Conservation (phyloP, 1,284 basidiomycete species). For the Ustilago loliicola region DNA sequence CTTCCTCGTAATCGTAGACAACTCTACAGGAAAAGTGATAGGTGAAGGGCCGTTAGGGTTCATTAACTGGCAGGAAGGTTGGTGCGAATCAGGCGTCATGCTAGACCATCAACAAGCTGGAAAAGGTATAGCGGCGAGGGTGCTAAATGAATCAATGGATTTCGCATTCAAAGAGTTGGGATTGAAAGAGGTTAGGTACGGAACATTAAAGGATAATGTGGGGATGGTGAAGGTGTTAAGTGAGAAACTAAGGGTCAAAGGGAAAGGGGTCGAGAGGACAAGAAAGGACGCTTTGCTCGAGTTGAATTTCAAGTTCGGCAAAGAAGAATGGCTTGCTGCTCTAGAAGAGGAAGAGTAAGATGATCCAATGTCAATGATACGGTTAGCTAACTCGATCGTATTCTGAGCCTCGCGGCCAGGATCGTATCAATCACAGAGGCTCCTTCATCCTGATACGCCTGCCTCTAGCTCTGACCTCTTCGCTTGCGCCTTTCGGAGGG, state of each 20-base stretch:
- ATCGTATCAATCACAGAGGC: too few relatives aligned
- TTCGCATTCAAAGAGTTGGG: conserved; percentile 34
- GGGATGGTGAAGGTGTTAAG: conserved; percentile 32
- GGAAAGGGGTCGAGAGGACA: not conserved
- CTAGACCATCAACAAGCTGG: conserved; percentile 19
- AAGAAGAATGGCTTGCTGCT: conserved; percentile 23
- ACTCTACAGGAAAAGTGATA: conserved; percentile 13
- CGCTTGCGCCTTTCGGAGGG: too few relatives aligned
- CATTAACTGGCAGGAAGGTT: conserved; percentile 26
- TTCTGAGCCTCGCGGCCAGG: too few relatives aligned
- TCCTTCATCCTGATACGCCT: too few relatives aligned
- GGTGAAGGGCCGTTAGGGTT: conserved; percentile 38
- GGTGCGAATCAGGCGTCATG: conserved; percentile 36
- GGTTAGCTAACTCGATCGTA: too few relatives aligned
- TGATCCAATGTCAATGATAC: too few relatives aligned
- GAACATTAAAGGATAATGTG: conserved; percentile 30
- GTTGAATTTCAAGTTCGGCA: conserved; percentile 24
- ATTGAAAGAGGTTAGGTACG: conserved; percentile 27
- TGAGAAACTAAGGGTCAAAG: conserved; percentile 34
- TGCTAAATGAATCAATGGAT: conserved; percentile 32
- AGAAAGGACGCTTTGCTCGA: conserved; percentile 34
- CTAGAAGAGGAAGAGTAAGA: not conserved
- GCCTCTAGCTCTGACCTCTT: too few relatives aligned
- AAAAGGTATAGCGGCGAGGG: conserved; percentile 25
- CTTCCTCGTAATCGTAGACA: conserved; percentile 35